Evolutionary conservation across 805 yeast genomes (phyloP), one percentile per base, ranked within the genome.

Genomic region (Barnettozyma salicaria): DNA sequence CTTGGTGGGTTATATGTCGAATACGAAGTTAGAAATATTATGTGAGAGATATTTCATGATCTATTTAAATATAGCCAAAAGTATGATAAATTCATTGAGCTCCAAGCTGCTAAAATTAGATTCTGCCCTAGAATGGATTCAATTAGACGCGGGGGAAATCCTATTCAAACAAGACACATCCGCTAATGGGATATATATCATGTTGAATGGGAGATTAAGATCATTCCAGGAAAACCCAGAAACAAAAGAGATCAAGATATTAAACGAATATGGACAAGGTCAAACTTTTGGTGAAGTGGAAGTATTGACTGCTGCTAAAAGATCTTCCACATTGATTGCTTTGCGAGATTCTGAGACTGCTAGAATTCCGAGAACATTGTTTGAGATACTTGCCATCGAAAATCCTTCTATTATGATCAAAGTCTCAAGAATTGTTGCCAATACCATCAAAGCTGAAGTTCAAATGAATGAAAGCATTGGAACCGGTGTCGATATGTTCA

Each of bases 201-300:
- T 90, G 1, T 59, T 90, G 19, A 89, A 87, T 60, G 97, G 97
- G 5, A 71, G 97, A 36, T 68, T 89, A 45, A 67, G 97, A 32
- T 81, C 88, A 5, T 65, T 45, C 19, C 42, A 33, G 19, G 52
- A 43, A 34, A 39, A 34, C 31, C 55, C 36, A 52, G 53, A 23
- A 38, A 59, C 38, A 27, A 48, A n/a, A 47, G 54, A 38, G 36
- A 39, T 53, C 12, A 47, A 42, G 9, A 63, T 77, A 1, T 48
- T 79, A 12, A 84, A 82, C 2, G 98, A 90, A 55, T 80, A 77
- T 52, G 96, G 97, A 2, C 95, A 88, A 57, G 97, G 97, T 6
- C 94, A 87, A 49, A 83, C 95, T 27, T 73, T 92, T 42, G 98
- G 97, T 4, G 97, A 90, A 59, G 81, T 92, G 7, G 98, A 90